Conservation (phyloP, 1,284 basidiomycete genomes). For the Malassezia obtusa region DNA sequence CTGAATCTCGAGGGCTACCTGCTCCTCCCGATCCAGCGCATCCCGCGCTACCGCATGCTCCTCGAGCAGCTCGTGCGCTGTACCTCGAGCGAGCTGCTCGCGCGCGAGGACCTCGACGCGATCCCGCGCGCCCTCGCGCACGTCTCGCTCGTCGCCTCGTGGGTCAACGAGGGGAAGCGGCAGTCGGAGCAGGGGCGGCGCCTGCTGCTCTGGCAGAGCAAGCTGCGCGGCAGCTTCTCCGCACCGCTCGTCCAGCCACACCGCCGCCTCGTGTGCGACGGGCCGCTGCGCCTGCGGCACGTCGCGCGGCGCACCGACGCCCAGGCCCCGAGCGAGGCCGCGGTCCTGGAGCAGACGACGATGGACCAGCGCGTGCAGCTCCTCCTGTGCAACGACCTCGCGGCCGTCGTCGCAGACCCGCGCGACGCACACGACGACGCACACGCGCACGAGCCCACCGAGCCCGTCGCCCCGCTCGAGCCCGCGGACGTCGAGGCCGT, state of each 20-base stretch:
- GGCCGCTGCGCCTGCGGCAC: constrained; percentile 67
- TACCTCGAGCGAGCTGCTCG: constrained; percentile 24
- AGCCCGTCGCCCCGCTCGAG: background rate
- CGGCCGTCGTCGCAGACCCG: constrained; percentile 75
- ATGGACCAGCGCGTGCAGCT: constrained; percentile 31
- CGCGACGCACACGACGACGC: constrained; percentile 48
- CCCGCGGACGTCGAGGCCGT: background rate
- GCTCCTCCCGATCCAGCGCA: constrained; percentile 84
- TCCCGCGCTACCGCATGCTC: constrained; percentile 86
- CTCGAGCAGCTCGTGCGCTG: constrained; percentile 41
- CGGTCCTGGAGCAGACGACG: constrained; percentile 60
- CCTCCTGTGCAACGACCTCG: constrained; percentile 79
- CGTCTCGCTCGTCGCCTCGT: constrained; percentile 35
- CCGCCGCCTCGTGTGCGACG: constrained; percentile 58
- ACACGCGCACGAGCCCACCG: constrained; percentile 55
- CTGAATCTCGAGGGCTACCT: constrained; percentile 90
- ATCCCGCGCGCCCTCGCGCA: constrained; percentile 32
- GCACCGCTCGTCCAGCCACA: constrained; percentile 96
- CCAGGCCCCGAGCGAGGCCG: constrained; percentile 50
- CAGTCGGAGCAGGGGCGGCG: constrained; percentile 32
- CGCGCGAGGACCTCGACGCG: constrained; percentile 18
- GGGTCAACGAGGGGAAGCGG: constrained; percentile 50
- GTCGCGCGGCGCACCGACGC: constrained; percentile 66
- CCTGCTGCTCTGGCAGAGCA: constrained; percentile 61
- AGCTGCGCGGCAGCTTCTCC: constrained; percentile 80